phyloP scores from a whole-genome alignment of 306 rosid species.

The Begonia peltatifolia region DNA sequence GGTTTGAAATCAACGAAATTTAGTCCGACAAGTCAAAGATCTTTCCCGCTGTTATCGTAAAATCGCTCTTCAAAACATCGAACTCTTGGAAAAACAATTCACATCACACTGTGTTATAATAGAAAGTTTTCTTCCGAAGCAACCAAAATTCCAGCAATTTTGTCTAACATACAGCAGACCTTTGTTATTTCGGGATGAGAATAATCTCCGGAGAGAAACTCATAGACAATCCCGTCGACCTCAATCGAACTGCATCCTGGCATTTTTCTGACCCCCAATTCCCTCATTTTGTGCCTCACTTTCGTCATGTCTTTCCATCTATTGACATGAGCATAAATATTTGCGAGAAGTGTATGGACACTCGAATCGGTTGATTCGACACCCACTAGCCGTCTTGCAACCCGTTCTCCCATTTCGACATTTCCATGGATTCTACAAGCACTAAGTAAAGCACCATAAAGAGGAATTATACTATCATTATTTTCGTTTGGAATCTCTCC shows the following conservation, averaged over 20 bases:
- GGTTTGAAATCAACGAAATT: not conserved
- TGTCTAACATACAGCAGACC: conserved; percentile 5
- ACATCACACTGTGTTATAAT: not conserved
- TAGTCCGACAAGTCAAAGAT: not conserved
- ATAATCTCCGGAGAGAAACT: conserved; percentile 18
- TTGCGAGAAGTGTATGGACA: conserved; percentile 49
- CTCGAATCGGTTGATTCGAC: conserved; percentile 42
- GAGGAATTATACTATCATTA: conserved; percentile 26
- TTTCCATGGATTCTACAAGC: conserved; percentile 59
- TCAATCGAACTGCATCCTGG: conserved; percentile 58
- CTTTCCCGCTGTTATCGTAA: not conserved
- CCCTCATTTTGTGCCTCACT: conserved; percentile 57
- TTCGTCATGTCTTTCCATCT: conserved; percentile 67
- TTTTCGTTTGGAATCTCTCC: conserved; percentile 28
- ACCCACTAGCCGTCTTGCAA: conserved; percentile 29
- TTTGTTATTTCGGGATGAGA: conserved; percentile 18
- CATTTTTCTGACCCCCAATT: conserved; percentile 33
- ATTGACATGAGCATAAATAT: conserved; percentile 50
- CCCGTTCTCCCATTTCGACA: conserved; percentile 53
- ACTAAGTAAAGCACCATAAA: conserved; percentile 57
- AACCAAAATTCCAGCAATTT: conserved; percentile 9
- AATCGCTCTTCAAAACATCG: not conserved
- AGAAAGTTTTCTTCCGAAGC: conserved; percentile 7
- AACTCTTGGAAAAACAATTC: not conserved
- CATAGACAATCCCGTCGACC: conserved; percentile 27